These are phyloP conservation scores for Atkinsonella hypoxylon DNA, from an alignment of 2,329 filamentous ascomycete species.

Conservation along the genomic window DNA sequence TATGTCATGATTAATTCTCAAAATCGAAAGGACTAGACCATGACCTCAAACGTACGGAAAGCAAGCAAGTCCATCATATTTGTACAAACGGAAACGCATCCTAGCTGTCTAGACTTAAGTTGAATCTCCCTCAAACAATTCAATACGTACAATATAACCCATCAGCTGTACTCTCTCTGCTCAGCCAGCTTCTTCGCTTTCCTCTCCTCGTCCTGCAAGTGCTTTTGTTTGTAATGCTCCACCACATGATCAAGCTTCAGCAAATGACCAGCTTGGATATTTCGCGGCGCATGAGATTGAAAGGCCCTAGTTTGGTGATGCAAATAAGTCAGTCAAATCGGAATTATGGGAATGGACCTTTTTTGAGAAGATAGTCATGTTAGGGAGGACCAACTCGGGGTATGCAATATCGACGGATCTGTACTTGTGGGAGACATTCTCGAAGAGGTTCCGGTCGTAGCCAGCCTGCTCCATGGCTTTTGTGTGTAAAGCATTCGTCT, in stretches of 20 bases:
- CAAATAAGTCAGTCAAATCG: background rate
- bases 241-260: conserved; percentile 43
- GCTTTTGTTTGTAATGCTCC: conserved; percentile 43
- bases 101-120: background rate
- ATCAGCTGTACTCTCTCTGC: conserved; percentile 21
- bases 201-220: conserved; percentile 41
- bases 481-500: conserved; percentile 40
- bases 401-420: conserved; percentile 39
- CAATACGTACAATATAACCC: conserved; percentile 6
- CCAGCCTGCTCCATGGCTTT: conserved; percentile 42
- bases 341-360: background rate
- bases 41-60: too few species aligned
- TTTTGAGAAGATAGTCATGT: background rate
- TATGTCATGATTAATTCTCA: too few species aligned
- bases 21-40: too few species aligned
- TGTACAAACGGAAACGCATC: background rate
- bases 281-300: conserved; percentile 36
- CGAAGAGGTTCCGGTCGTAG: conserved; percentile 43
- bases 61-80: background rate
- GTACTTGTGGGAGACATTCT: conserved; percentile 30
- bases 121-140: background rate
- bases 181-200: conserved; percentile 37
- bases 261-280: conserved; percentile 43
- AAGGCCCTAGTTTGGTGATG: conserved; percentile 28
- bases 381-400: conserved; percentile 30